Evolutionary conservation across 2,329 filamentous ascomycete genomes (phyloP), one percentile per base, ranked within the genome.

Genomic region (Aotearoamyces nothofagi): DNA sequence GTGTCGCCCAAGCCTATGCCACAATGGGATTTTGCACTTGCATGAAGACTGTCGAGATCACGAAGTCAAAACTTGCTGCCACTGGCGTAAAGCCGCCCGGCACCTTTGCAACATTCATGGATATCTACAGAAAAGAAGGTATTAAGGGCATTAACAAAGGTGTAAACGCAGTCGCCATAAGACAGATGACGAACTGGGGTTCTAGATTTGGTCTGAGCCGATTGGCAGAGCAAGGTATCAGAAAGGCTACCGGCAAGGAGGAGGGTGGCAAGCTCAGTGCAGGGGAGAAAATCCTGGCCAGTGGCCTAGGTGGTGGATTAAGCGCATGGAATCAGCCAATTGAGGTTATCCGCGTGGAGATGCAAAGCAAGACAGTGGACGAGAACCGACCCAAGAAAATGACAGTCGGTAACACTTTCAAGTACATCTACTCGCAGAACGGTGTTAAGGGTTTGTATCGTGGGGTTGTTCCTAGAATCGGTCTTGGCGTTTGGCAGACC

Each of bases 41-140:
- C 72, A 98, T 98, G 90, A 98, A 98, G 76, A 98, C 90, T 39
- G 90, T 96, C 43, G 90, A 98, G 60, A 98, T 98, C 60, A 98
- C 90, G 52, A 92, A 94, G 63, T 79, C 90, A 68, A 96, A 96
- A 71, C 66, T 90, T 51, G 84, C 82, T 9, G 77, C 82, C 17
- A 43, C 73, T 24, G 90, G 90, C 45, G 72, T 77, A 42, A 82
- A 83, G 62, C 81, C 83, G 14, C 80, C 74, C n/a, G 75, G 82
- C 48, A 96, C 90, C 42, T 92, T 92, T 56, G 69, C 74, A 45
- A 96, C 90, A 34, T 98, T 98, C 59, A 90, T 87, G 77, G 77
- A 81, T 52, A 98, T 98, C 57, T 98, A 92, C 66, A 79, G 81
- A 53, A 72, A 75, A 50, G 90, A 98, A 57, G 90, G 90, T 49